Percentiles rank a stretch among this genome's conserved stretches.
Evolutionary conservation across 306 rosid genomes (phyloP).

Genomic region (Bauhinia variegata): DNA sequence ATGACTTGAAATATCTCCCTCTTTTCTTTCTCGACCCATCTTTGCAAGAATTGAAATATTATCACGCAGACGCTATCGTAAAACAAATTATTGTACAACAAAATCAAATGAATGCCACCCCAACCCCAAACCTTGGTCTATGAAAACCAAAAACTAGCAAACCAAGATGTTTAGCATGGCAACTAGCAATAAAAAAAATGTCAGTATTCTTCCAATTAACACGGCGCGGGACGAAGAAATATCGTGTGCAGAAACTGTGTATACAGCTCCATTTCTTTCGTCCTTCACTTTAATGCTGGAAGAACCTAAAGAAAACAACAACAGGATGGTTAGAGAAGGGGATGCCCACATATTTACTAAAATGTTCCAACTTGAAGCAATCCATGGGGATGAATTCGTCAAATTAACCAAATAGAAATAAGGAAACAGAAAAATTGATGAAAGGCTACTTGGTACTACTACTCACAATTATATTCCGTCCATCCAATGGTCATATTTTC

Average conservation of each 20-base stretch:
- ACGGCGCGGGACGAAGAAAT: constrained; percentile 54
- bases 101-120: constrained; percentile 30
- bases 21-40: constrained; percentile 4
- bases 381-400: too few relatives aligned
- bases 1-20: too few relatives aligned
- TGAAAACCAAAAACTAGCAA: background rate
- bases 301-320: constrained; percentile 53
- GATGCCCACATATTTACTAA: too few relatives aligned
- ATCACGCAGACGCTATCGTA: background rate
- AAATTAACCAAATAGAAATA: too few relatives aligned
- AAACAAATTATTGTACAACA: constrained; percentile 32
- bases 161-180: constrained; percentile 42
- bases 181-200: constrained; percentile 48
- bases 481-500: constrained; percentile 73
- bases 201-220: constrained; percentile 43
- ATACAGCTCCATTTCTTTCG: constrained; percentile 50
- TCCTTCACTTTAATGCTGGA: constrained; percentile 79
- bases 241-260: constrained; percentile 58
- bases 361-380: too few relatives aligned
- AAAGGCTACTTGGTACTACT: background rate
- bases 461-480: constrained; percentile 81
- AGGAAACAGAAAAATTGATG: background rate
- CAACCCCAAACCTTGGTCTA: too few relatives aligned
- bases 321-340: background rate
- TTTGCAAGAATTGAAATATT: too few relatives aligned